A percentile compares a stretch with the other conserved stretches of the same genome.
Conservation (phyloP, 2,329 filamentous ascomycete species). For the Fusarium newnesense region DNA sequence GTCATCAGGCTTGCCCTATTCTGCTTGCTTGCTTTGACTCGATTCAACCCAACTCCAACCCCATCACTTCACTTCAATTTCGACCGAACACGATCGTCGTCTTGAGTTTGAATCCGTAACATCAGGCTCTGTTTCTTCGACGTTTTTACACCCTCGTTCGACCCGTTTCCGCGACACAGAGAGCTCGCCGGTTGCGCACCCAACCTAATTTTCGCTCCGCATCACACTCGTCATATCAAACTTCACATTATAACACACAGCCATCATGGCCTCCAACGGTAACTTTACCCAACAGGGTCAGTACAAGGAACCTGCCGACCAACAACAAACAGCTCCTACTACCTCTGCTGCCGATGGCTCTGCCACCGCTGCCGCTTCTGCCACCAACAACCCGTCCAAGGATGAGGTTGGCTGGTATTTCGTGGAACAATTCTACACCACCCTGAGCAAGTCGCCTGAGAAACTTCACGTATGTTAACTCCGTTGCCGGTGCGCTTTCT, state of each 20-base stretch:
- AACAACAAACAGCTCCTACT: constrained; percentile 50
- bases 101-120: constrained; percentile 10
- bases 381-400: constrained; percentile 70
- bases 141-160: constrained; percentile 20
- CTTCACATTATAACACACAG: constrained; percentile 35
- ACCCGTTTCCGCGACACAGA: constrained; percentile 30
- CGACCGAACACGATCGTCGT: constrained; percentile 32
- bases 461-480: constrained; percentile 78
- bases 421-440: constrained; percentile 99
- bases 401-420: constrained; percentile 99
- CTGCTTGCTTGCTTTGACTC: constrained; percentile 22
- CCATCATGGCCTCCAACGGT: constrained; percentile 68
- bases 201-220: constrained; percentile 34
- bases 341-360: constrained; percentile 46
- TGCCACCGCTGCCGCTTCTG: constrained; percentile 44
- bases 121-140: constrained; percentile 10
- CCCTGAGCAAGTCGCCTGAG: constrained; percentile 91
- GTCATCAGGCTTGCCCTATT: constrained; percentile 39
- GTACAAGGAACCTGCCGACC: constrained; percentile 52
- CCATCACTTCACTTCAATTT: constrained; percentile 6
- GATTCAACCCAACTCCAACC: background rate
- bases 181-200: constrained; percentile 33
- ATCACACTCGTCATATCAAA: constrained; percentile 22
- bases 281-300: constrained; percentile 59
- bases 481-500: background rate